Percentiles rank a stretch among this genome's conserved stretches.
phyloP scores from a whole-genome alignment of 352 stramenopile species.

The Paralagenidium karlingii region DNA sequence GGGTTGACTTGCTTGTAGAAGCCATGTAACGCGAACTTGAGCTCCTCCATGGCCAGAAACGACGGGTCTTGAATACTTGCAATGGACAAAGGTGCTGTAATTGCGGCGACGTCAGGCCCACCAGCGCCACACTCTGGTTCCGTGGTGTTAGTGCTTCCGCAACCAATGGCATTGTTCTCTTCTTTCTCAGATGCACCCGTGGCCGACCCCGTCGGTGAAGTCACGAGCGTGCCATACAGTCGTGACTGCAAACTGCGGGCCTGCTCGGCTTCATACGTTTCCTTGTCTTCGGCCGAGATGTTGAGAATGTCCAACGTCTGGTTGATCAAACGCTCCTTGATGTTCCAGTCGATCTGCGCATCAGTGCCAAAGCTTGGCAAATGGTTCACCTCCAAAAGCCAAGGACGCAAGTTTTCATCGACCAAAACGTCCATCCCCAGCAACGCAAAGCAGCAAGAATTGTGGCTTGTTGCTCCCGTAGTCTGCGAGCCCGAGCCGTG shows the following conservation, averaged over 20 bases:
- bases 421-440: constrained; percentile 96
- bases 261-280: constrained; percentile 55
- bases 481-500: too few relatives aligned
- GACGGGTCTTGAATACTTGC: not conserved
- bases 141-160: not conserved
- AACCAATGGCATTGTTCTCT: constrained; percentile 11
- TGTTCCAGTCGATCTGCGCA: constrained; percentile 87
- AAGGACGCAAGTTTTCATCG: constrained; percentile 89
- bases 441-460: constrained; percentile 66
- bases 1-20: constrained; percentile 54
- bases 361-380: constrained; percentile 93
- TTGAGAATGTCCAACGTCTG: constrained; percentile 86
- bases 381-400: constrained; percentile 97
- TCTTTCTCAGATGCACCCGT: constrained; percentile 7
- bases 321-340: constrained; percentile 91
- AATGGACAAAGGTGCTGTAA: too few relatives aligned
- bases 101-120: constrained; percentile 3
- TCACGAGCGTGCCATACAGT: constrained; percentile 30
- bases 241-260: constrained; percentile 39
- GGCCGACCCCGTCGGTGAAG: too few relatives aligned
- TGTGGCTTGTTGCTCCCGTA: not conserved
- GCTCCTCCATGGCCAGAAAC: constrained; percentile 13
- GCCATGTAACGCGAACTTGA: constrained; percentile 21
- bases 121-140: not conserved
- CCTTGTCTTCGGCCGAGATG: constrained; percentile 65